Base-by-base conservation (phyloP, 2,329 filamentous ascomycete species). In the Apiospora kogelbergensis region DNA sequence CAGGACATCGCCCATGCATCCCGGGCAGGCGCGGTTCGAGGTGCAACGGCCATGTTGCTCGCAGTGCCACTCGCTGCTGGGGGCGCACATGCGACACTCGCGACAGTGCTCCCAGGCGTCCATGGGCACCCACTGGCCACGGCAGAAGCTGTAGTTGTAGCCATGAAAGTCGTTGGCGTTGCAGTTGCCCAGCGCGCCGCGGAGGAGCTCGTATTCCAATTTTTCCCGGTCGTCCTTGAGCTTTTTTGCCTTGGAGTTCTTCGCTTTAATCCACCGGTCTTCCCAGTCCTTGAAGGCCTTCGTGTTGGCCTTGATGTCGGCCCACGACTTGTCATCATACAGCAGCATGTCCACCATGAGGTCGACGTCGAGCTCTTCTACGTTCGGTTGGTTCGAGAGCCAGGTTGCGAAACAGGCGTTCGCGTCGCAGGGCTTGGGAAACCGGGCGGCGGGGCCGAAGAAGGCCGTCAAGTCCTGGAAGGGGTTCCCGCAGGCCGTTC, bases 271-370 rank as follows among this genome's bases (percentile, higher is more conserved):
- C 78, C 78, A 79, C 41, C 68, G 71, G 2, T 76, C 74, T 53
- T 79, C 77, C 78, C 78, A 79, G 24, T 73, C 73, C 65, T 71
- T 74, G 68, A 79, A 78, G 20, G 74, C 65, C 15, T 76, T 74
- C 10, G 70, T 74, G 30, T 77, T 74, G 37, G 72, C 71, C 24
- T 74, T 72, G 53, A 78, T 77, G 40, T 68, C 71, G 15, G 74
- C 72, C 77, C 77, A 79, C 41, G 78, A 78, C 24, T 74, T 74
- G 41, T 79, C 78, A 53, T 79, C 78, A 44, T 77, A 76, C 24
- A 78, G 69, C 44, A 79, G 68, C 72, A 79, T 78, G 65, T 79
- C 78, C 26, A 79, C 76, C 76, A 79, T 78, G 24, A 79, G 68
- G 20, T 79, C 78, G 22, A 73, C 70, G 57, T 79, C 77, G 11